Conservation (phyloP, 495 filamentous ascomycete species). For the Cryomyces minteri region DNA sequence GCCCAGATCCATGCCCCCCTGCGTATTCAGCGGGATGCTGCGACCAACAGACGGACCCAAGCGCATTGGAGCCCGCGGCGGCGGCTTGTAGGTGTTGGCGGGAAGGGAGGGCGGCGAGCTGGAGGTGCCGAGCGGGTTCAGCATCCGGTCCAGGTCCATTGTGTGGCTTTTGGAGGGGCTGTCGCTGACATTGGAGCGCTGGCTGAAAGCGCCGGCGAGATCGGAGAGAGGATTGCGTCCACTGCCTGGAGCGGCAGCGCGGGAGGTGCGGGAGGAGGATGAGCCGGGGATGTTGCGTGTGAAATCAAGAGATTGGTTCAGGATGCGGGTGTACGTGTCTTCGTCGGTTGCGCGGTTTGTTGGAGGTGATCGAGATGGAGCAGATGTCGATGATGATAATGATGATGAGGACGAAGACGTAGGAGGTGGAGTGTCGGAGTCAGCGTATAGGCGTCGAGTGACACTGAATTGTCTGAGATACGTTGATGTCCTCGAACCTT, state of each 20-base stretch:
- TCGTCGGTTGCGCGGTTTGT: no score
- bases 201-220: not conserved
- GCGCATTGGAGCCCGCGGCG: conserved; percentile 13
- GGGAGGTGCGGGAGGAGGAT: conserved; percentile 2
- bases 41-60: conserved; percentile 29
- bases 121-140: not conserved
- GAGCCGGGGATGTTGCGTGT: conserved; percentile 9
- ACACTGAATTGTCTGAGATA: no score
- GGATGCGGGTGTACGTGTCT: no score
- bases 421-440: no score
- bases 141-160: not conserved
- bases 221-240: not conserved
- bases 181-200: not conserved
- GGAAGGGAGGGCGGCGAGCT: conserved; percentile 1
- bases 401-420: no score
- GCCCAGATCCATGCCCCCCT: conserved; percentile 30
- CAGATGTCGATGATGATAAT: no score
- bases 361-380: no score
- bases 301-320: not conserved
- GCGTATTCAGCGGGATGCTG: conserved; percentile 29
- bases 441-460: no score
- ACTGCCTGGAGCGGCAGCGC: not conserved
- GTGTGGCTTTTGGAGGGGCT: not conserved
- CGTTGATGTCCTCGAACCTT: no score
- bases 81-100: not conserved